These are phyloP conservation scores for Malus hybrid DNA, from an alignment of 331 rosid species.

Conservation along the genomic window DNA sequence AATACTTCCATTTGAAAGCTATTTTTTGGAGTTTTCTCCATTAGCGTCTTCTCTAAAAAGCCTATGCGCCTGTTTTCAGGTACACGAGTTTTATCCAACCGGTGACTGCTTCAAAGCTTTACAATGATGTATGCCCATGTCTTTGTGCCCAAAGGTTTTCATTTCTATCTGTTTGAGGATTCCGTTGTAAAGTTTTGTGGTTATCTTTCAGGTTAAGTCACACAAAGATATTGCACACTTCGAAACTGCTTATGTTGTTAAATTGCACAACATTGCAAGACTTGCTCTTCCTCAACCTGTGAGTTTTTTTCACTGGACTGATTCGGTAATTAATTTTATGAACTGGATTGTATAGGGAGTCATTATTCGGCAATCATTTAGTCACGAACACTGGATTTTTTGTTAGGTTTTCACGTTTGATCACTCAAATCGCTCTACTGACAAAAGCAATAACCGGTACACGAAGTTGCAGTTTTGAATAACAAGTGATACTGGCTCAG, in stretches of 20 bases:
- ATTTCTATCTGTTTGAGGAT: neutral
- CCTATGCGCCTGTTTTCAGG: conserved; percentile 36
- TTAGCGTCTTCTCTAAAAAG: neutral
- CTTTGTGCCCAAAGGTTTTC: neutral
- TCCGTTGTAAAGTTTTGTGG: conserved; percentile 2
- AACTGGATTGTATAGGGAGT: neutral
- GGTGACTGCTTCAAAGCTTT: conserved; percentile 78
- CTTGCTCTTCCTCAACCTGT: conserved; percentile 80
- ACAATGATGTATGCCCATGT: conserved; percentile 60
- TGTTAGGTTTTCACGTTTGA: conserved; percentile 75
- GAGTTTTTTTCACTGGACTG: conserved; percentile 15
- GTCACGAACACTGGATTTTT: neutral
- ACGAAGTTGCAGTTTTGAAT: conserved; percentile 53
- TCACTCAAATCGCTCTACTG: conserved; percentile 52
- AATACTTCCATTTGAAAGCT: neutral
- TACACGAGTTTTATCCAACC: conserved; percentile 99
- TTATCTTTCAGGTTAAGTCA: conserved; percentile 58
- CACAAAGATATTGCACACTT: conserved; percentile 81
- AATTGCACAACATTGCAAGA: conserved; percentile 74
- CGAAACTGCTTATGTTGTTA: conserved; percentile 95
- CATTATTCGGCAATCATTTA: neutral
- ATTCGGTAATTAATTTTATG: neutral
- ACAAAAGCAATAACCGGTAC: conserved; percentile 65
- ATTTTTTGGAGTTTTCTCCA: neutral
- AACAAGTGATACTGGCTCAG: conserved; percentile 70